Conservation (phyloP, 2,329 filamentous ascomycete species). For the Tolypocladium nubicola region DNA sequence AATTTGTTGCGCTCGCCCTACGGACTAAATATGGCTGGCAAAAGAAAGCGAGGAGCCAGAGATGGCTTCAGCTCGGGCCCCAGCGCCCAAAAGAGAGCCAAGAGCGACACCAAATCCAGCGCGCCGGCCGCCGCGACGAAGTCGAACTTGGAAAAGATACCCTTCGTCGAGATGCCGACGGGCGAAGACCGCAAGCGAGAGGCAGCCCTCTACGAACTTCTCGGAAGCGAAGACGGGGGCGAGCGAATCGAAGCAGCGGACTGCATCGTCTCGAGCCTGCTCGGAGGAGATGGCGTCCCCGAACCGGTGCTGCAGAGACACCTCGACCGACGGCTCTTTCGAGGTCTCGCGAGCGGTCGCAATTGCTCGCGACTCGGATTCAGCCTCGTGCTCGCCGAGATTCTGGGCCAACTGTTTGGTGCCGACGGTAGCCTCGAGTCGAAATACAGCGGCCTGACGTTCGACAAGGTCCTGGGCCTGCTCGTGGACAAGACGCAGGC, state of each 20-base stretch:
- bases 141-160: slow-evolving; percentile 20
- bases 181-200: slow-evolving; percentile 47
- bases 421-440: slow-evolving; percentile 29
- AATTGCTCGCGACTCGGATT: slow-evolving; percentile 86
- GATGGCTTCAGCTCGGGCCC: slow-evolving; percentile 14
- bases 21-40: slow-evolving; percentile 18
- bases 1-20: neutral
- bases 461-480: slow-evolving; percentile 42
- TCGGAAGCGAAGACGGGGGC: slow-evolving; percentile 46
- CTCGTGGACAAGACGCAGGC: slow-evolving; percentile 45
- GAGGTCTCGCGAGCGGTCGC: slow-evolving; percentile 79
- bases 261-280: slow-evolving; percentile 44
- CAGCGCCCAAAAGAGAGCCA: slow-evolving; percentile 20
- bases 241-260: slow-evolving; percentile 49
- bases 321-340: slow-evolving; percentile 61
- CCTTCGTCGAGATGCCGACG: slow-evolving; percentile 41
- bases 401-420: slow-evolving; percentile 61
- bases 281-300: slow-evolving; percentile 36
- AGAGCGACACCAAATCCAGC: slow-evolving; percentile 14
- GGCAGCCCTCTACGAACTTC: slow-evolving; percentile 47
- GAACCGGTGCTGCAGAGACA: slow-evolving; percentile 47
- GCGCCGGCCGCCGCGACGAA: slow-evolving; percentile 12
- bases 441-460: slow-evolving; percentile 42
- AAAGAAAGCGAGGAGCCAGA: slow-evolving; percentile 24
- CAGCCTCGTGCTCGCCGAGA: slow-evolving; percentile 76